Base-by-base conservation (phyloP, 805 yeast species). In the Sugiyamaella qingdaonensis region DNA sequence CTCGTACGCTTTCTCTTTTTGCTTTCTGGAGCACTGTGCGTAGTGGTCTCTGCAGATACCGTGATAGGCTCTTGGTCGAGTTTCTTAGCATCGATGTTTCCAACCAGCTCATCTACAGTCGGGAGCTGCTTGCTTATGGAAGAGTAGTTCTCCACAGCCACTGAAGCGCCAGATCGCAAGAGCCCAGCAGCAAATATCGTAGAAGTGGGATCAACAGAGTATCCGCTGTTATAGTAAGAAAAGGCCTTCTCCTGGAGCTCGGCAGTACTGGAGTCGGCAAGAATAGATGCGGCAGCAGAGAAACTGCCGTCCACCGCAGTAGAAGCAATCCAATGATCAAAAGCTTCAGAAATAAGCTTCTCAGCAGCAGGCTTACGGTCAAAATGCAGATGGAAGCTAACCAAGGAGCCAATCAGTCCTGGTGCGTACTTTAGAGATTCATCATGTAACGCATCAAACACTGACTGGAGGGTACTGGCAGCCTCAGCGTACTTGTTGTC, bases 361-460 rank as follows among this genome's bases (percentile, higher is more conserved):
- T 56, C 50, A 21, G 70, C 71, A 46, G 69, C 64, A 44, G 64
- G 63, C 29, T 64, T 64, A 45, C 77, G 69, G 42, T 78, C 75
- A 43, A 75, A 65, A 10, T 64, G 55, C 56, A 79, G 84, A 63
- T 78, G 80, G 5, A 84, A 61, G 11, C 79, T 71, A 9, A 78
- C 70, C 29, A 82, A 66, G 4, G 77, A 67, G 27, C 81, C 79
- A 37, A 78, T 70, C 44, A 85, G 63, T 2, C 80, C 79, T 2
- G 87, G 84, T 3, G 61, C 53, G 3, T 64, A 42, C 24, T 57
- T 52, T 9, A 14, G 24, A 8, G 19, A 10, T 21, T 14, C 14
- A 9, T 39, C 43, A 4, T 39, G 19, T 4, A 16, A 39, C 11
- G 43, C 43, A 10, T 39, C 43, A 39, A 39, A 39, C 4, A 21